phyloP scores from a whole-genome alignment of 208 protist species.

The Wallacemonas sp. region DNA sequence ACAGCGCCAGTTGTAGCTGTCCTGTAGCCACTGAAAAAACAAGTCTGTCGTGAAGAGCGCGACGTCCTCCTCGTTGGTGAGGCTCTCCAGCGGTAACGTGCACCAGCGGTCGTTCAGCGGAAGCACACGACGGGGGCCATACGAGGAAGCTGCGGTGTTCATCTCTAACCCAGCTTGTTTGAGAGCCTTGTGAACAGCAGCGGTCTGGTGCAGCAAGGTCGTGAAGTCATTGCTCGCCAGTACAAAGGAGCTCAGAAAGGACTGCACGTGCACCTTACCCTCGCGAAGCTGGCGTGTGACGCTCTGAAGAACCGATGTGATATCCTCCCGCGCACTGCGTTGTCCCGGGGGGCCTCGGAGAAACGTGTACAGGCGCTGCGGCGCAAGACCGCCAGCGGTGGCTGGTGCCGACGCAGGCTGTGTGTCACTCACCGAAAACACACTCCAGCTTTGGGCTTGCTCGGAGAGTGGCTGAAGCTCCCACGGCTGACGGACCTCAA shows the following conservation, averaged over 20 bases:
- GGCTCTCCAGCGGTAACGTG: slow-evolving; percentile 28
- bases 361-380: slow-evolving; percentile 35
- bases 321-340: slow-evolving; percentile 39
- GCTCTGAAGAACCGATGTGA: slow-evolving; percentile 30
- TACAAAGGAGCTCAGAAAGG: slow-evolving; percentile 53
- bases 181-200: slow-evolving; percentile 52
- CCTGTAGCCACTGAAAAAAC: slow-evolving; percentile 67
- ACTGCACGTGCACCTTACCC: slow-evolving; percentile 23
- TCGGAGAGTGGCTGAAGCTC: slow-evolving; percentile 45
- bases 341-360: slow-evolving; percentile 47
- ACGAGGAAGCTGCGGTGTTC: slow-evolving; percentile 36
- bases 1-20: slow-evolving; percentile 62
- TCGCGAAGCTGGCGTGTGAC: slow-evolving; percentile 33
- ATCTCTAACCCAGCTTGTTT: slow-evolving; percentile 43
- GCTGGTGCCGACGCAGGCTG: no score
- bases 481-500: slow-evolving; percentile 53
- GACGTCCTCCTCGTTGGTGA: slow-evolving; percentile 37
- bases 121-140: slow-evolving; percentile 38
- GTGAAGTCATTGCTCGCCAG: slow-evolving; percentile 45
- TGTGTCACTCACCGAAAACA: slow-evolving; percentile 21
- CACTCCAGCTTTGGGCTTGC: slow-evolving; percentile 44
- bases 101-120: slow-evolving; percentile 33
- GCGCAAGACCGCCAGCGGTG: neutral
- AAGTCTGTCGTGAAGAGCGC: slow-evolving; percentile 34
- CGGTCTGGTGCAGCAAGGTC: slow-evolving; percentile 49